Conservation (phyloP, 768 basidiomycete species). For the Tylopilus balloui region DNA sequence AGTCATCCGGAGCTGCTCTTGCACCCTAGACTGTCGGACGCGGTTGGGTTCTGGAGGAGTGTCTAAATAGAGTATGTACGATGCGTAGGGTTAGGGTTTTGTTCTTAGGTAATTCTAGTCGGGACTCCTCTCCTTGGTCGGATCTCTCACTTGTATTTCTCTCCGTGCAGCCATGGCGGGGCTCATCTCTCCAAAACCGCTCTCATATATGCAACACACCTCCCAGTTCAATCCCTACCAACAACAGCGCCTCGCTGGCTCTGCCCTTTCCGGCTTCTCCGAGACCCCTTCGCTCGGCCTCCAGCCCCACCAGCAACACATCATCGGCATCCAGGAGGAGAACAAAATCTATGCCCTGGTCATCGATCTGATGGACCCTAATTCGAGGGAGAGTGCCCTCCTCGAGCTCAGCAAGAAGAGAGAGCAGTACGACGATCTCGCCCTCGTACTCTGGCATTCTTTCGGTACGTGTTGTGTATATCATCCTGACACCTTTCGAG, state of each 20-base stretch:
- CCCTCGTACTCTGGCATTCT: constrained; percentile 96
- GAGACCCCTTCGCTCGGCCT: constrained; percentile 58
- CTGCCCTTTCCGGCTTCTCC: constrained; percentile 42
- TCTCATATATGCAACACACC: constrained; percentile 61
- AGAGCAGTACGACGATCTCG: constrained; percentile 98
- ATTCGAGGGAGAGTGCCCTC: constrained; percentile 82
- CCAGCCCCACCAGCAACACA: constrained; percentile 52
- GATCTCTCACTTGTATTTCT: constrained; percentile 13
- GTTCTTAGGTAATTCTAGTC: constrained; percentile 22
- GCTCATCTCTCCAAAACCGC: constrained; percentile 57
- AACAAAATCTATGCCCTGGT: constrained; percentile 89
- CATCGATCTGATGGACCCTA: constrained; percentile 78
- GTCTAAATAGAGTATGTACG: not conserved
- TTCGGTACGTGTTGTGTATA: constrained; percentile 59
- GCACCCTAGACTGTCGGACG: constrained; percentile 32
- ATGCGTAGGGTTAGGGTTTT: constrained; percentile 26
- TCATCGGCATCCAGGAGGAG: constrained; percentile 57
- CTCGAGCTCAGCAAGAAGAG: constrained; percentile 98
- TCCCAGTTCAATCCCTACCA: constrained; percentile 58
- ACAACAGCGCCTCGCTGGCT: constrained; percentile 36
- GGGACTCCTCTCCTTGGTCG: not conserved
- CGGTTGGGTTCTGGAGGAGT: constrained; percentile 28
- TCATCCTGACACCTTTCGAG: not conserved
- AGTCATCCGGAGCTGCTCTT: constrained; percentile 30
- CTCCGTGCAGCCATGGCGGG: constrained; percentile 46